Conservation (phyloP, 2,329 filamentous ascomycete genomes). For the Xylaria sp. region DNA sequence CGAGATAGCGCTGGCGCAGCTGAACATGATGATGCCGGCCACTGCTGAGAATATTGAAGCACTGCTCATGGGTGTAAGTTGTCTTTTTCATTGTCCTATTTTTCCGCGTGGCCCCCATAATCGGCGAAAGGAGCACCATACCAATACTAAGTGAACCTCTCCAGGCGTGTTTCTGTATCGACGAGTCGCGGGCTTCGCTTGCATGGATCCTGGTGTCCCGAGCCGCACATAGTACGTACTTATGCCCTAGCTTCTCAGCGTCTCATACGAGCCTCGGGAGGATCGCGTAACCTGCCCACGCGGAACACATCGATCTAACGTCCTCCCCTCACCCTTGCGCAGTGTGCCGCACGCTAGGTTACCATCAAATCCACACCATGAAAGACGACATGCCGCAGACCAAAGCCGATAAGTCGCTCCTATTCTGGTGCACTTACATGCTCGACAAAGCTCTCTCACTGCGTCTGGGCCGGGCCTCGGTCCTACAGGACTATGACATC, state of each 20-base stretch:
- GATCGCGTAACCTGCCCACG: too few species aligned
- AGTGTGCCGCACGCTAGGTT: conserved; percentile 49
- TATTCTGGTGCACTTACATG: conserved; percentile 69
- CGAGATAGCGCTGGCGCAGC: conserved; percentile 48
- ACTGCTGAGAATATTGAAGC: conserved; percentile 60
- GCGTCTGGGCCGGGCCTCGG: conserved; percentile 62
- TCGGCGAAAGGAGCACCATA: background rate
- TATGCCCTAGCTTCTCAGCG: background rate
- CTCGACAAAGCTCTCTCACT: conserved; percentile 66
- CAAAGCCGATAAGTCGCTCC: conserved; percentile 49
- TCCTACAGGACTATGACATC: conserved; percentile 68
- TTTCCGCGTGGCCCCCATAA: background rate
- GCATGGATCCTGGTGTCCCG: conserved; percentile 47
- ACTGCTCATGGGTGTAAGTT: conserved; percentile 57
- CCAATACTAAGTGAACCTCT: conserved; percentile 1
- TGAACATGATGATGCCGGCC: conserved; percentile 60
- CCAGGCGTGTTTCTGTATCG: conserved; percentile 45
- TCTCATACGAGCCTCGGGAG: too few species aligned
- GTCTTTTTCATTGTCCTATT: background rate
- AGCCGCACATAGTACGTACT: conserved; percentile 45
- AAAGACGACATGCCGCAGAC: conserved; percentile 43
- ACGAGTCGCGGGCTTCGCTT: conserved; percentile 47
- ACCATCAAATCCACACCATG: conserved; percentile 47
- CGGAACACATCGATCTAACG: background rate
- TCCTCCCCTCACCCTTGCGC: background rate